A percentile compares a stretch with the other conserved stretches of the same genome.
Evolutionary conservation across 2,329 filamentous ascomycete species (phyloP).

Genomic region (Lachnellula cervina): DNA sequence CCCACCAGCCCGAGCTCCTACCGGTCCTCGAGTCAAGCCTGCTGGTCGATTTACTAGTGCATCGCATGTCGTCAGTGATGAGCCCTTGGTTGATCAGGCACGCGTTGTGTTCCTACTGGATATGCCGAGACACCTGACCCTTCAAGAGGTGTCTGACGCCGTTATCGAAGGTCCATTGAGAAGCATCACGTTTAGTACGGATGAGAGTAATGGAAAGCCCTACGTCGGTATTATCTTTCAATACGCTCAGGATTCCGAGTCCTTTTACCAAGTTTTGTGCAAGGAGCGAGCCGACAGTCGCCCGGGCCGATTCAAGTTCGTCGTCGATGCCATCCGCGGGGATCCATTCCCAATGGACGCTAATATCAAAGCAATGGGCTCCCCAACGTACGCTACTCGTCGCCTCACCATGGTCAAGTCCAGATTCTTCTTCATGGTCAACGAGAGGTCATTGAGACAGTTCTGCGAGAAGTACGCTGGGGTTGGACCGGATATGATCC

Average conservation of each 20-base stretch:
- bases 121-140: conserved; percentile 21
- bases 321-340: conserved; percentile 21
- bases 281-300: conserved; percentile 14
- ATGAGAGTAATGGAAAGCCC: conserved; percentile 16
- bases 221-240: conserved; percentile 29
- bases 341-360: conserved; percentile 22
- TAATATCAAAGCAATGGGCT: conserved; percentile 22
- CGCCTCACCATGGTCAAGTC: conserved; percentile 30
- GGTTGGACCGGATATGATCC: conserved; percentile 21
- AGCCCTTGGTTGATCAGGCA: conserved; percentile 18
- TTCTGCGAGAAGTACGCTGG: conserved; percentile 22
- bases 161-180: conserved; percentile 27
- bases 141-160: conserved; percentile 26
- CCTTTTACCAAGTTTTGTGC: conserved; percentile 17
- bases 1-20: neutral
- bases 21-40: conserved; percentile 10
- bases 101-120: conserved; percentile 28
- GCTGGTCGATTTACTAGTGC: conserved; percentile 13
- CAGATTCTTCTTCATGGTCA: conserved; percentile 28
- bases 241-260: conserved; percentile 19
- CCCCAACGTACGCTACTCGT: conserved; percentile 22
- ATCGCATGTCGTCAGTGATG: conserved; percentile 5
- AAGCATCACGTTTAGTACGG: conserved; percentile 24
- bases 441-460: conserved; percentile 16
- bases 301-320: conserved; percentile 24